Evolutionary conservation across 1,284 basidiomycete species (phyloP), one percentile per base, ranked within the genome.

Genomic region (Irpex rosettiformis): DNA sequence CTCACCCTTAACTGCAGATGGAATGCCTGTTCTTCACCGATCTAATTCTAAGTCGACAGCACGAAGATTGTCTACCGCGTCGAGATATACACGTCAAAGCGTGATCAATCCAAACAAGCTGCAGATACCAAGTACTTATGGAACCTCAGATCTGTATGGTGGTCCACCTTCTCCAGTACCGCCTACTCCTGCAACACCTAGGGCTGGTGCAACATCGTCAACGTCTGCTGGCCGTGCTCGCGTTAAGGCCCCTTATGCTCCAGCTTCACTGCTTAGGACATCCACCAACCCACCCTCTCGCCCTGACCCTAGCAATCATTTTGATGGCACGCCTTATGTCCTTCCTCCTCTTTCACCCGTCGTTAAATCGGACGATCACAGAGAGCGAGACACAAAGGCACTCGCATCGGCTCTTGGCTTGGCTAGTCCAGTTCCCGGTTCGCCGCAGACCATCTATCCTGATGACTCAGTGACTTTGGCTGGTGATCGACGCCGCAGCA

Each of bases 381-480:
- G 80, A 55, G 76, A 78, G 55, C 73, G 76, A 27, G 79, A 85
- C 64, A 81, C 78, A 11, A 77, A 75, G 62, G 81, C 83, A 40
- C 67, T 85, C 58, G 76, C 81, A 2, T 76, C 76, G 55, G 84
- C 80, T 0, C 72, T 84, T n/a, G 84, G 84, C 10, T 69, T 86
- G n/a, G 63, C 60, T 13, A 69, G 63, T 37, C 69, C 73, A 1
- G 59, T 56, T 3, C 62, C 76, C 27, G 75, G 74, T 45, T 80
- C 77, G 13, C 86, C 83, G 28, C 82, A 81, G 63, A 86, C 85
- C 5, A 65, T 88, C 58, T 86, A 84, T 66, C 86, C 86, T 3
- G 88, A 89, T 59, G 87, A 89, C 70, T 88, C 86, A 8, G 73
- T 86, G 69, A 86, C 84, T 58, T 76, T 88, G 28, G 77, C 81